A percentile compares a stretch with the other conserved stretches of the same genome.
Conservation (phyloP, 108 stramenopile genomes). For the Skeletonema marinoi region DNA sequence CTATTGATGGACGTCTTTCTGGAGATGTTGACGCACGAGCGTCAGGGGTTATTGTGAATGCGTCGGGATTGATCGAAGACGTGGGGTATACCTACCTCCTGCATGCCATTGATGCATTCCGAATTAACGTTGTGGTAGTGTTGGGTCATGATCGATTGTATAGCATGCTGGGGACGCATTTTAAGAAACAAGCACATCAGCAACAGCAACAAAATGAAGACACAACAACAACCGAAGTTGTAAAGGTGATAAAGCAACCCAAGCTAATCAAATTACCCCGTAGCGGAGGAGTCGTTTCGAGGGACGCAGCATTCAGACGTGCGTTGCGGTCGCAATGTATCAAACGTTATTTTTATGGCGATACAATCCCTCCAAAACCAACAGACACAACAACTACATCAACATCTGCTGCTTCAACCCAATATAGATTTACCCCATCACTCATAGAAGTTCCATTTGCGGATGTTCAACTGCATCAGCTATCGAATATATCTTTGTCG, state of each 20-base stretch:
- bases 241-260: conserved; percentile 13
- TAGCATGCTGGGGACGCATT: conserved; percentile 73
- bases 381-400: conserved; percentile 1
- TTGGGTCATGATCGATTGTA: conserved; percentile 90
- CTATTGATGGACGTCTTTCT: conserved; percentile 59
- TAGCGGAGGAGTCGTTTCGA: conserved; percentile 79
- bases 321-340: conserved; percentile 59
- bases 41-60: conserved; percentile 84
- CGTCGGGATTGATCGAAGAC: conserved; percentile 80
- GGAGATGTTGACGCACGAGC: conserved; percentile 67
- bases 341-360: conserved; percentile 87
- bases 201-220: conserved; percentile 14
- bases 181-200: conserved; percentile 48
- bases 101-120: conserved; percentile 68
- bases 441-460: conserved; percentile 64
- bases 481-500: conserved; percentile 72
- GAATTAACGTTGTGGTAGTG: conserved; percentile 78
- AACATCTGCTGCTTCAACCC: conserved; percentile 13
- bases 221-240: background rate
- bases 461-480: conserved; percentile 64
- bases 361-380: conserved; percentile 32
- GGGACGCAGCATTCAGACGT: conserved; percentile 69
- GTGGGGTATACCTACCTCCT: conserved; percentile 65
- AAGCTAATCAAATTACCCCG: conserved; percentile 87
- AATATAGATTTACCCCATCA: conserved; percentile 77